These are phyloP conservation scores for Chrysoporthe austroafricana DNA, from an alignment of 2,329 filamentous ascomycete genomes.

Conservation along the genomic window DNA sequence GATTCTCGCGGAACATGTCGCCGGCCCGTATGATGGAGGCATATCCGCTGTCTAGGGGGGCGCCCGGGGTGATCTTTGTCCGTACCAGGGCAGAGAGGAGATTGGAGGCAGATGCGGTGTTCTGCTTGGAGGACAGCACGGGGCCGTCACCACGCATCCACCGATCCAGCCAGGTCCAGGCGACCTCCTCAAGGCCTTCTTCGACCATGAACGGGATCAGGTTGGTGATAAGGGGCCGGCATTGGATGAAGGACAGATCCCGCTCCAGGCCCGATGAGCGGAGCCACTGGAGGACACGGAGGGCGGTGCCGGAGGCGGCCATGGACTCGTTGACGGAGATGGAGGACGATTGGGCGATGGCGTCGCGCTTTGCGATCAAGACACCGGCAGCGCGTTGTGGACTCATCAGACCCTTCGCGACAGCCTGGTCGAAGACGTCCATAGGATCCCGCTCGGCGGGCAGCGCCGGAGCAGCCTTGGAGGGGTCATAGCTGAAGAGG, in stretches of 20 bases:
- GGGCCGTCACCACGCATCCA: slow-evolving; percentile 38
- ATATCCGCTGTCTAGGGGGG: slow-evolving; percentile 55
- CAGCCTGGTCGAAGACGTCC: slow-evolving; percentile 60
- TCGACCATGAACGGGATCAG: slow-evolving; percentile 56
- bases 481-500: slow-evolving; percentile 50
- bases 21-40: slow-evolving; percentile 52
- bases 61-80: slow-evolving; percentile 39
- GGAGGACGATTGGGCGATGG: slow-evolving; percentile 42
- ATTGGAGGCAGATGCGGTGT: slow-evolving; percentile 31
- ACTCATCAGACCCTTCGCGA: slow-evolving; percentile 61
- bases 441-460: slow-evolving; percentile 47
- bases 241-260: slow-evolving; percentile 50
- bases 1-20: slow-evolving; percentile 43
- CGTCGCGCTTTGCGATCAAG: slow-evolving; percentile 51
- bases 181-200: slow-evolving; percentile 54
- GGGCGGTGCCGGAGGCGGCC: slow-evolving; percentile 48
- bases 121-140: slow-evolving; percentile 14
- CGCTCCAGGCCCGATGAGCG: slow-evolving; percentile 53
- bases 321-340: slow-evolving; percentile 41
- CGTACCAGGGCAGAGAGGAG: slow-evolving; percentile 47
- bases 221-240: slow-evolving; percentile 40
- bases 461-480: slow-evolving; percentile 32
- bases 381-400: slow-evolving; percentile 57
- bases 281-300: slow-evolving; percentile 58
- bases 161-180: slow-evolving; percentile 57